A percentile compares a stretch with the other conserved stretches of the same genome.
Evolutionary conservation across 2,329 filamentous ascomycete species (phyloP).

Genomic region (Fonsecaea multimorphosa): DNA sequence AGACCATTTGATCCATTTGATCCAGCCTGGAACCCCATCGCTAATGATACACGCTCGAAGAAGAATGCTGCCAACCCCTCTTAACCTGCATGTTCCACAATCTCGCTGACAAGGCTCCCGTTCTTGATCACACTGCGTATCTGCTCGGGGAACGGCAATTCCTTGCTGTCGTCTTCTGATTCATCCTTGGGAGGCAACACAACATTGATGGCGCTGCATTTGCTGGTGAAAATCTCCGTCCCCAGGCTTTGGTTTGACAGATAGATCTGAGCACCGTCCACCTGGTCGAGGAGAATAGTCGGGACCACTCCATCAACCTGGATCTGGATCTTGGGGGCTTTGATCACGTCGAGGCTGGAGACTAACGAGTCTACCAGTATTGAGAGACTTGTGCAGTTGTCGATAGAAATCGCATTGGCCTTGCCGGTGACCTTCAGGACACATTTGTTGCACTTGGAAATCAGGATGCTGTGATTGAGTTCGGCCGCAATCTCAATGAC

Average conservation of each 20-base stretch:
- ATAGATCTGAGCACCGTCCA: constrained; percentile 88
- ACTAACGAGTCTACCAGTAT: constrained; percentile 89
- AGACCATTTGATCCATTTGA: constrained; percentile 6
- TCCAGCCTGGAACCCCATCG: constrained; percentile 19
- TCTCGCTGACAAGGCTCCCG: constrained; percentile 84
- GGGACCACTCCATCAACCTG: constrained; percentile 86
- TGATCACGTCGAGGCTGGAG: constrained; percentile 92
- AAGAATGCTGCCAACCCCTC: neutral
- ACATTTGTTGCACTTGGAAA: constrained; percentile 88
- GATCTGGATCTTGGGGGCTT: constrained; percentile 91
- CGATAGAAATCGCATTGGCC: constrained; percentile 93
- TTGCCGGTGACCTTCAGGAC: constrained; percentile 91
- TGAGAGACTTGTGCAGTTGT: constrained; percentile 84
- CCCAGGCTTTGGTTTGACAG: constrained; percentile 77
- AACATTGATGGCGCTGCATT: constrained; percentile 84
- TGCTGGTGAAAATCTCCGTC: constrained; percentile 88
- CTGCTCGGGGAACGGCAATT: constrained; percentile 87
- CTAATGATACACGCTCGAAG: constrained; percentile 29
- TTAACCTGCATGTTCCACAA: constrained; percentile 90
- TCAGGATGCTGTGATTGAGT: constrained; percentile 86
- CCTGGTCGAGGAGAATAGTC: constrained; percentile 88
- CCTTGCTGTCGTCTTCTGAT: constrained; percentile 79
- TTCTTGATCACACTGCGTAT: constrained; percentile 80
- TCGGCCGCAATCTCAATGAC: constrained; percentile 82
- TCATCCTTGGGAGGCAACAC: constrained; percentile 73